A percentile compares a stretch with the other conserved stretches of the same genome.
Evolutionary conservation across 1,284 basidiomycete species (phyloP).

Genomic region (Inonotus hispidus): DNA sequence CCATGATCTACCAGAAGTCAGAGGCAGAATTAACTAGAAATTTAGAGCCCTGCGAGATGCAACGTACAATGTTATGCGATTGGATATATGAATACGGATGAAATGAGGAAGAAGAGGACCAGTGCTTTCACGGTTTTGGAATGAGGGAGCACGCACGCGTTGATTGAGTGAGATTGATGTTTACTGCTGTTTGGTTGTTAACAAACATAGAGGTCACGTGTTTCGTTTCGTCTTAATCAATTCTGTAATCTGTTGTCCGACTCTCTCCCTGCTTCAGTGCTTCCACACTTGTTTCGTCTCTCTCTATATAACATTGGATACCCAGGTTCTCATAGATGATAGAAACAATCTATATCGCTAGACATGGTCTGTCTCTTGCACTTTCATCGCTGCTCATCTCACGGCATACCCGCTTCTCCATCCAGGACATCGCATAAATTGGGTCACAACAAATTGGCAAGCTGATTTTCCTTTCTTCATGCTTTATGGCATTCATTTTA

Average conservation of each 20-base stretch:
- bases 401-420: not conserved
- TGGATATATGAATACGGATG: not conserved
- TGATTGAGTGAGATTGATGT: slow-evolving; percentile 5
- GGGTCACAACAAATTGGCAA: slow-evolving; percentile 62
- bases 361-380: slow-evolving; percentile 54
- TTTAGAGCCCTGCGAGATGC: not conserved
- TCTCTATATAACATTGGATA: no score
- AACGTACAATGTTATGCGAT: slow-evolving; percentile 6
- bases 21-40: not conserved
- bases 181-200: not conserved
- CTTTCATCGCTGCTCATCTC: not conserved
- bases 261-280: no score
- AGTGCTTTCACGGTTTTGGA: slow-evolving; percentile 11
- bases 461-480: slow-evolving; percentile 16
- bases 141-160: not conserved
- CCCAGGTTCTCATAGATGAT: slow-evolving; percentile 27
- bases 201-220: no score
- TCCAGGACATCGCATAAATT: slow-evolving; percentile 65
- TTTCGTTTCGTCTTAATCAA: no score
- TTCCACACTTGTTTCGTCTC: no score
- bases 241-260: no score
- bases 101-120: slow-evolving; percentile 2
- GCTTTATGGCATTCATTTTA: slow-evolving; percentile 4
- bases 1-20: slow-evolving; percentile 39
- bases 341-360: slow-evolving; percentile 73